A percentile compares a stretch with the other conserved stretches of the same genome.
These are phyloP conservation scores for Biancaea sappan DNA, from an alignment of 306 rosid genomes.

Conservation along the genomic window DNA sequence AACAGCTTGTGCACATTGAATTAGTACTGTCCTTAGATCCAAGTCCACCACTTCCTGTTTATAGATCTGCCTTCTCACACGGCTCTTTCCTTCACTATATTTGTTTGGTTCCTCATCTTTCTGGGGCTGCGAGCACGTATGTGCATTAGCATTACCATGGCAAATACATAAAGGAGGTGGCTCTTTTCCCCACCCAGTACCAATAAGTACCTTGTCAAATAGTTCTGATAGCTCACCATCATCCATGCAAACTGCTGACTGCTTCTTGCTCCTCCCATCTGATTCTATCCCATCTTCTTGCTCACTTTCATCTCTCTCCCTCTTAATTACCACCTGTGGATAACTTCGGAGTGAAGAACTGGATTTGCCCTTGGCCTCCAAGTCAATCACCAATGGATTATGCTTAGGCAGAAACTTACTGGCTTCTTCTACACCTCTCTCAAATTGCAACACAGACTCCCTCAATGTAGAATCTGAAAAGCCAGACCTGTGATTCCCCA, in stretches of 20 bases:
- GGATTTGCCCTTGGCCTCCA: slow-evolving; percentile 3
- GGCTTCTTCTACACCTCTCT: slow-evolving; percentile 57
- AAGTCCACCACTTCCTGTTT: slow-evolving; percentile 51
- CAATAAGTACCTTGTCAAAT: slow-evolving; percentile 55
- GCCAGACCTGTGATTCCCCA: slow-evolving; percentile 30
- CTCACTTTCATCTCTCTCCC: slow-evolving; percentile 37
- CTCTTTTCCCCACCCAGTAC: slow-evolving; percentile 26
- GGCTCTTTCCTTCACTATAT: slow-evolving; percentile 31
- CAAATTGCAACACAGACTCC: slow-evolving; percentile 44
- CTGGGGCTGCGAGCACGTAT: slow-evolving; percentile 6
- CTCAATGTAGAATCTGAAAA: slow-evolving; percentile 32
- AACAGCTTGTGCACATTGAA: slow-evolving; percentile 64
- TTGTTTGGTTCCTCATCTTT: slow-evolving; percentile 20
- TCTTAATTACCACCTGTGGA: slow-evolving; percentile 23
- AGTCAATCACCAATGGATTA: slow-evolving; percentile 12
- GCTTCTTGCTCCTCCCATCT: slow-evolving; percentile 55
- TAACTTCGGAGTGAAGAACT: slow-evolving; percentile 13
- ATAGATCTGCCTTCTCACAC: slow-evolving; percentile 32
- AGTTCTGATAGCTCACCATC: slow-evolving; percentile 54
- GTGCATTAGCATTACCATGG: neutral
- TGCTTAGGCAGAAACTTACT: slow-evolving; percentile 51
- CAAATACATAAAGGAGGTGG: slow-evolving; percentile 12
- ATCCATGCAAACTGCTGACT: slow-evolving; percentile 40
- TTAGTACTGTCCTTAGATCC: slow-evolving; percentile 53
- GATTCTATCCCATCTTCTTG: slow-evolving; percentile 38